Evolutionary conservation across 345 rosid species (phyloP).

Genomic region (Citrus unshiu): DNA sequence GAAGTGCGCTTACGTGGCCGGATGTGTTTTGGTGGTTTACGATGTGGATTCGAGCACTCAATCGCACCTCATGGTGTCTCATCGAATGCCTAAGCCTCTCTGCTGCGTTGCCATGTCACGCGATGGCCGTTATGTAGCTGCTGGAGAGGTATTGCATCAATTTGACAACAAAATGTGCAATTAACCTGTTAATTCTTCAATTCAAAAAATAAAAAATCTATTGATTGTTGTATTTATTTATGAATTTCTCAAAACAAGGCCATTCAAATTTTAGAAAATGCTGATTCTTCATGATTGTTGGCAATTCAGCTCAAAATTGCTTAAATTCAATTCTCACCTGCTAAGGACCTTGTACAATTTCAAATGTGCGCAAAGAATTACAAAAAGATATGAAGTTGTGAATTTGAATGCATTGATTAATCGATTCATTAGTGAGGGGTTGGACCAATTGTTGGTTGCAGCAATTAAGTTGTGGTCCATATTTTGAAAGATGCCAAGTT

Average conservation of each 20-base stretch:
- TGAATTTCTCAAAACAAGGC: too few relatives aligned
- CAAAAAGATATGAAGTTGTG: background rate
- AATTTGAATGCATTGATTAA: too few relatives aligned
- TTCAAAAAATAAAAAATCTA: too few relatives aligned
- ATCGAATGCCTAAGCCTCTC: slow-evolving; percentile 58
- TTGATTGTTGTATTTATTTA: too few relatives aligned
- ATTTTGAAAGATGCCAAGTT: background rate
- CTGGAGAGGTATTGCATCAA: slow-evolving; percentile 53
- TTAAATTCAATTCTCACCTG: too few relatives aligned
- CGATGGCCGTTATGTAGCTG: slow-evolving; percentile 69
- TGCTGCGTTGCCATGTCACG: slow-evolving; percentile 57
- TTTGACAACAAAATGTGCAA: background rate
- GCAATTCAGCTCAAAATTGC: background rate
- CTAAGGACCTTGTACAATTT: background rate
- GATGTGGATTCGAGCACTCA: slow-evolving; percentile 49
- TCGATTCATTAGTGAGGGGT: too few relatives aligned
- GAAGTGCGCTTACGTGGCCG: slow-evolving; percentile 64
- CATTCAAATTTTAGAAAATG: too few relatives aligned
- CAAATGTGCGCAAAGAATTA: background rate
- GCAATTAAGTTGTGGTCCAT: background rate
- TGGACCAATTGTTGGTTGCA: too few relatives aligned
- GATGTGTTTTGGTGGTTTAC: slow-evolving; percentile 70
- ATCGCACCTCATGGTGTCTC: slow-evolving; percentile 63
- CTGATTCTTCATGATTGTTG: background rate
- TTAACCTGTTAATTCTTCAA: background rate